Conservation (phyloP, 2,329 filamentous ascomycete species). For the Apiospora pterosperma region DNA sequence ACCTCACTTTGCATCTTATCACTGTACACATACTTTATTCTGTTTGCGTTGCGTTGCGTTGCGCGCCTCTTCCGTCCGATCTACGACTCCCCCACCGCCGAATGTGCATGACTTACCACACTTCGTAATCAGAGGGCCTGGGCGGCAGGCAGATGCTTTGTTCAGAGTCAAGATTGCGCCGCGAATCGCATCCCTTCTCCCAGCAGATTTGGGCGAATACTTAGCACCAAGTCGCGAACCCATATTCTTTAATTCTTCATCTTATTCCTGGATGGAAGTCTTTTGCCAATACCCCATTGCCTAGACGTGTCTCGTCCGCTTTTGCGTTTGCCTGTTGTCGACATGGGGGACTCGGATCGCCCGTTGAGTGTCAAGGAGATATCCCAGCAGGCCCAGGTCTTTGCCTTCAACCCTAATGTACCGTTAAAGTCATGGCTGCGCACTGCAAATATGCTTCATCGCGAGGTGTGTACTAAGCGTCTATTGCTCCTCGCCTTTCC, state of each 20-base stretch:
- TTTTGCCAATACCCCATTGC: not conserved
- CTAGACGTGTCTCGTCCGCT: not conserved
- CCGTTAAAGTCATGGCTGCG: constrained; percentile 78
- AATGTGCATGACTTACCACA: not conserved
- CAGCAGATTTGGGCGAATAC: not conserved
- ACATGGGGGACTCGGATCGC: constrained; percentile 30
- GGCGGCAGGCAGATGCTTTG: constrained; percentile 1
- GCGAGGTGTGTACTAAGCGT: constrained; percentile 58
- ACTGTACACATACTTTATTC: not conserved
- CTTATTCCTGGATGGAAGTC: constrained; percentile 9
- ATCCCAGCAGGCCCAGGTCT: constrained; percentile 69
- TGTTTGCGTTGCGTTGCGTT: not conserved
- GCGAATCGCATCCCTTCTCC: not conserved
- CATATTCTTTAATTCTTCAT: constrained; percentile 4
- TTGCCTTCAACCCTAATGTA: constrained; percentile 75
- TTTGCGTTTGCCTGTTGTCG: not conserved
- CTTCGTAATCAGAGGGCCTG: not conserved
- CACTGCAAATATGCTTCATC: constrained; percentile 73
- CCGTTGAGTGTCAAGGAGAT: constrained; percentile 78
- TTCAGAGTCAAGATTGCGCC: not conserved
- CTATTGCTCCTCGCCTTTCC: not conserved
- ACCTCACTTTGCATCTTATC: not conserved
- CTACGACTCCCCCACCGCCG: not conserved
- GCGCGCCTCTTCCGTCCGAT: not conserved
- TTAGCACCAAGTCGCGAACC: not conserved